Conservation (phyloP, 2,329 filamentous ascomycete genomes). For the Colletotrichum sojae region DNA sequence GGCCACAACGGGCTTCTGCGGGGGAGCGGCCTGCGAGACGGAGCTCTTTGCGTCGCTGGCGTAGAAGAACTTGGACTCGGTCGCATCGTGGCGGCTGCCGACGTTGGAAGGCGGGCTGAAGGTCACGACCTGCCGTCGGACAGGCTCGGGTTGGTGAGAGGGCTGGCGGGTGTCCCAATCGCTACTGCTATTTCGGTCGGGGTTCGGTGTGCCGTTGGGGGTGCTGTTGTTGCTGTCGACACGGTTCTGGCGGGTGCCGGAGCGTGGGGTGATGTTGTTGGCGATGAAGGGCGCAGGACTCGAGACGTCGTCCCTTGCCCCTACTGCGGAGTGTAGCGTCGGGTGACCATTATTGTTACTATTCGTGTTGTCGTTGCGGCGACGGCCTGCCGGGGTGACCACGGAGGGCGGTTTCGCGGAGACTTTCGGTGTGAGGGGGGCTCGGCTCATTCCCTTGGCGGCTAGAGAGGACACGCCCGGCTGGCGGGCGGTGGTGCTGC, state of each 20-base stretch:
- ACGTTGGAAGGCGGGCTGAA: conserved; percentile 58
- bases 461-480: conserved; percentile 79
- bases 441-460: conserved; percentile 66
- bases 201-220: conserved; percentile 72
- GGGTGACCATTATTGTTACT: conserved; percentile 35
- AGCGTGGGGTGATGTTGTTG: conserved; percentile 81
- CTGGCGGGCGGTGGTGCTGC: conserved; percentile 65
- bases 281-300: conserved; percentile 69
- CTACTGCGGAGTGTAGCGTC: conserved; percentile 46
- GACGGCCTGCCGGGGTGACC: conserved; percentile 57
- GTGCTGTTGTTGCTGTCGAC: conserved; percentile 78
- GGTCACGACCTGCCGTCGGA: conserved; percentile 51
- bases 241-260: conserved; percentile 79
- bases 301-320: conserved; percentile 63
- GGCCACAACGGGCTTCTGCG: conserved; percentile 40
- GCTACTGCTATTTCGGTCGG: conserved; percentile 52
- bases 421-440: conserved; percentile 70
- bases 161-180: conserved; percentile 63
- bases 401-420: conserved; percentile 58
- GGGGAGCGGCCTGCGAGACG: conserved; percentile 28
- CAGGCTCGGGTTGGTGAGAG: conserved; percentile 45
- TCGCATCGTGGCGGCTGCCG: conserved; percentile 46
- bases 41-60: conserved; percentile 79
- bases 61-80: conserved; percentile 88
- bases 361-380: conserved; percentile 43